Conservation (phyloP, 257 asterid genomes). For the Perilla frutescens region DNA sequence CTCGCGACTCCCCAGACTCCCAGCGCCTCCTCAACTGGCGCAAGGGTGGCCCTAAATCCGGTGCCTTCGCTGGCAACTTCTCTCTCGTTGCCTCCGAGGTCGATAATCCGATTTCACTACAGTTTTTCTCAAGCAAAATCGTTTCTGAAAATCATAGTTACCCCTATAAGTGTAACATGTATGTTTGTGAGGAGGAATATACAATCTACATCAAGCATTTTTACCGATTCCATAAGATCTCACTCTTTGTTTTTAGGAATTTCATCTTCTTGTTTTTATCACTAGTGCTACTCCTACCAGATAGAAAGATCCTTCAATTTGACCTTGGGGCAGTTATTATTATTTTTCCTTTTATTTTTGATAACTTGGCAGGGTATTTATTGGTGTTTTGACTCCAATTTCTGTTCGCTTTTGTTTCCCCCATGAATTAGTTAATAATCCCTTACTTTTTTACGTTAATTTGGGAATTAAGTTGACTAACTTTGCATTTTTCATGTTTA, state of each 20-base stretch:
- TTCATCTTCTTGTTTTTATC: neutral
- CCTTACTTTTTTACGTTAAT: neutral
- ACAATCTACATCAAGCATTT: neutral
- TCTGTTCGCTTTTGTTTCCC: neutral
- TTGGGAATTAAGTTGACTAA: neutral
- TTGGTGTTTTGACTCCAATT: constrained; percentile 6
- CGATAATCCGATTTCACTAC: neutral
- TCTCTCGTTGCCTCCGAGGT: constrained; percentile 83
- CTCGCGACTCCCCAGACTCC: constrained; percentile 92
- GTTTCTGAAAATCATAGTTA: too few relatives aligned
- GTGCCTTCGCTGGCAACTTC: constrained; percentile 81
- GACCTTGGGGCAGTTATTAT: neutral
- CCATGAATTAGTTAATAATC: neutral
- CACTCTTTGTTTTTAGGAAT: neutral
- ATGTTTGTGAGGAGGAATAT: neutral
- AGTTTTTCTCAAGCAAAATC: too few relatives aligned
- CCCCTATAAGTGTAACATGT: too few relatives aligned
- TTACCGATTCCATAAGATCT: neutral
- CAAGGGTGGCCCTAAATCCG: constrained; percentile 85
- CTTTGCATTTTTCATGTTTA: constrained; percentile 7
- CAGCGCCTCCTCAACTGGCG: constrained; percentile 92
- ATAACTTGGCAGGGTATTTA: neutral
- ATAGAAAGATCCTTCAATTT: neutral
- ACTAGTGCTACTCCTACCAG: neutral
- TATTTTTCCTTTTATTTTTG: neutral